A percentile compares a stretch with the other conserved stretches of the same genome.
Evolutionary conservation across 495 filamentous ascomycete species (phyloP).

Genomic region (Thermothielavioides terrestris): DNA sequence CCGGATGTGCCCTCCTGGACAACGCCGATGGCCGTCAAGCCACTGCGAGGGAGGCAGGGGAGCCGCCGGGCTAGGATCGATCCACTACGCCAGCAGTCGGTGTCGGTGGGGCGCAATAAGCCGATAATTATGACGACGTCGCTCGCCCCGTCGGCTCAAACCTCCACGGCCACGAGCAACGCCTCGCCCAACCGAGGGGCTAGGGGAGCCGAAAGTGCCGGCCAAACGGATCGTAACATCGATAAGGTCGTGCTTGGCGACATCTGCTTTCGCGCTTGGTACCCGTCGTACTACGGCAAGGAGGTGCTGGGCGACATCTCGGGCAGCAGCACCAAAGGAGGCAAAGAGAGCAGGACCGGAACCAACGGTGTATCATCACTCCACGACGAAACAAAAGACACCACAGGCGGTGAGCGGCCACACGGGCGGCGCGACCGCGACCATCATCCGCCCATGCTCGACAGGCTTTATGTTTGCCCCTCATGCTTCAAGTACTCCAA

Average conservation of each 20-base stretch:
- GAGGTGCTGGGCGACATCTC: constrained; percentile 50
- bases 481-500: constrained; percentile 89
- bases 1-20: too few species aligned
- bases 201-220: not conserved
- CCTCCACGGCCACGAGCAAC: constrained; percentile 7
- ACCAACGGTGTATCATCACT: not conserved
- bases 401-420: constrained; percentile 30
- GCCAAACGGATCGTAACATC: constrained; percentile 50
- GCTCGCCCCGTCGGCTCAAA: constrained; percentile 11
- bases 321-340: constrained; percentile 14
- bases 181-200: constrained; percentile 9
- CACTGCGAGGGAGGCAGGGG: not conserved
- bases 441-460: constrained; percentile 33
- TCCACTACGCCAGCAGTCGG: constrained; percentile 14
- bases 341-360: constrained; percentile 12
- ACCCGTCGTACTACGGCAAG: constrained; percentile 68
- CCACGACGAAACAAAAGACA: constrained; percentile 14
- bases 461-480: constrained; percentile 76
- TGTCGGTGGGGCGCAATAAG: constrained; percentile 20
- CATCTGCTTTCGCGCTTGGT: constrained; percentile 67
- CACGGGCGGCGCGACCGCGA: constrained; percentile 24
- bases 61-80: not conserved
- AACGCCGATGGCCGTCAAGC: too few species aligned
- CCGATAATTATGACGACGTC: constrained; percentile 19
- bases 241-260: constrained; percentile 68